Evolutionary conservation across 768 basidiomycete genomes (phyloP).

Genomic region (Zangia roseola): DNA sequence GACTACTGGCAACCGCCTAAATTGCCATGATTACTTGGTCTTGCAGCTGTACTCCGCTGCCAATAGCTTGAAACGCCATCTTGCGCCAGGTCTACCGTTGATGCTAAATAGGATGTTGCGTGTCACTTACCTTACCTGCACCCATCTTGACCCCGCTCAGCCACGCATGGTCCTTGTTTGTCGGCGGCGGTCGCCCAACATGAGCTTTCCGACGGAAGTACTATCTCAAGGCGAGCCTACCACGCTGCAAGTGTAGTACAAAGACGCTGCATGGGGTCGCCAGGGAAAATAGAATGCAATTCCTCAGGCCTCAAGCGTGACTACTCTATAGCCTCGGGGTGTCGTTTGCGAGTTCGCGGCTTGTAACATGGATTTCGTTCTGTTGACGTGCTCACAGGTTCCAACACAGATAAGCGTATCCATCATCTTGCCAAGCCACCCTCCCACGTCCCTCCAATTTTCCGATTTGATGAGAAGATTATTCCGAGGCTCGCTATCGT

Average conservation of each 20-base stretch:
- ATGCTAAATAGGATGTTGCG: no score
- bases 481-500: conserved; percentile 1
- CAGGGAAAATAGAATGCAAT: background rate
- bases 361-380: background rate
- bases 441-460: conserved; percentile 26
- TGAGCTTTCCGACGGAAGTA: background rate
- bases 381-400: background rate
- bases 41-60: no score
- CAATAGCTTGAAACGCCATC: no score
- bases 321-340: background rate
- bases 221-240: background rate
- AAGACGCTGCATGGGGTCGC: background rate
- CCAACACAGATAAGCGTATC: conserved; percentile 6
- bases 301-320: background rate
- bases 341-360: conserved; percentile 4
- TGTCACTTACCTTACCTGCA: no score
- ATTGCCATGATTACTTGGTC: no score
- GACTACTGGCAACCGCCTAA: no score
- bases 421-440: conserved; percentile 8
- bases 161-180: background rate
- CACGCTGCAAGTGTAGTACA: background rate
- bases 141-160: no score
- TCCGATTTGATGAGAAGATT: conserved; percentile 17
- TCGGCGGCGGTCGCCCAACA: background rate
- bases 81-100: no score